A percentile compares a stretch with the other conserved stretches of the same genome.
Evolutionary conservation across 129 eudicot genomes (phyloP).

Genomic region (Calendula officinalis): DNA sequence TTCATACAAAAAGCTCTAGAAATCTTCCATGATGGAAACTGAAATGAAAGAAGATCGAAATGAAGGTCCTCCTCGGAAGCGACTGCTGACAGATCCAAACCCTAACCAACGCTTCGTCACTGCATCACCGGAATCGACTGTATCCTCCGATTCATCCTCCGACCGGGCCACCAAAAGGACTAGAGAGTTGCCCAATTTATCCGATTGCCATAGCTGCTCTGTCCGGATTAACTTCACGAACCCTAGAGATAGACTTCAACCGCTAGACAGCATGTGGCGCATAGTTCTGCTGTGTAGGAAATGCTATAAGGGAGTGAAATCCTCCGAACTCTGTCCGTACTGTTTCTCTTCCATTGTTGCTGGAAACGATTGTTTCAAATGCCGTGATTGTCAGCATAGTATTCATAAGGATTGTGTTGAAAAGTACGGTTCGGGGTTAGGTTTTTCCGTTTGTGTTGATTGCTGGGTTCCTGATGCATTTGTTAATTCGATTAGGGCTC

Average conservation of each 20-base stretch:
- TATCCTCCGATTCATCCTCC: constrained; percentile 42
- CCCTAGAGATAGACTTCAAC: constrained; percentile 65
- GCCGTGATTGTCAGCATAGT: constrained; percentile 47
- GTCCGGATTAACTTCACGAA: constrained; percentile 45
- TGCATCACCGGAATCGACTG: constrained; percentile 36
- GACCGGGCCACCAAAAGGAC: constrained; percentile 47
- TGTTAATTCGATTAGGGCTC: constrained; percentile 37
- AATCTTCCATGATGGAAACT: constrained; percentile 13
- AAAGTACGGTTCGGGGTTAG: constrained; percentile 28
- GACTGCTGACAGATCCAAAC: constrained; percentile 38
- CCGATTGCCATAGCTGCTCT: constrained; percentile 72
- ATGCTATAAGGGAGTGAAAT: background rate
- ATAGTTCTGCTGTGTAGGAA: constrained; percentile 63
- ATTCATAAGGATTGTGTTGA: constrained; percentile 64
- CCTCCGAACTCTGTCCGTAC: constrained; percentile 52
- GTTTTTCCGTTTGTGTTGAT: constrained; percentile 62
- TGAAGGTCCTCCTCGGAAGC: constrained; percentile 37
- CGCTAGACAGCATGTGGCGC: constrained; percentile 76
- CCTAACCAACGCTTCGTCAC: constrained; percentile 19
- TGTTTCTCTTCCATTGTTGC: constrained; percentile 41
- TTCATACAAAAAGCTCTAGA: background rate
- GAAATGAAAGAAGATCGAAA: constrained; percentile 2
- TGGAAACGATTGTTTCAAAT: constrained; percentile 32
- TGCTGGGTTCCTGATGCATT: constrained; percentile 85
- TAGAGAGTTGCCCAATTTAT: constrained; percentile 67